Conservation (phyloP, 2,329 filamentous ascomycete genomes). For the Calonectria henricotiae region DNA sequence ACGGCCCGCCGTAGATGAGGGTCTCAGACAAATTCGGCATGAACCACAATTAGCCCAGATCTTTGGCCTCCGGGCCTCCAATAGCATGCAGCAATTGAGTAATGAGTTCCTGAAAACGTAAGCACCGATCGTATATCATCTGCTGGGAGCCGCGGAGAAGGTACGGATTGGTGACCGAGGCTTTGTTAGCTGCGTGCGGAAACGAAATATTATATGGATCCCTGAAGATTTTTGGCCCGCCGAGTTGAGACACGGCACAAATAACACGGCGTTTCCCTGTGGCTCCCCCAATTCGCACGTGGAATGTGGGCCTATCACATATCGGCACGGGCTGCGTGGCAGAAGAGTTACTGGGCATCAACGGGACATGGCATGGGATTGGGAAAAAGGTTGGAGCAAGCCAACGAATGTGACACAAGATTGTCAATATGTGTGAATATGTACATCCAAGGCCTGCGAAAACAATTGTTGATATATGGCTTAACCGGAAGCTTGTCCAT, state of each 20-base stretch:
- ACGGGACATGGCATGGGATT: neutral
- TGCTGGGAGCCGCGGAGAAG: conserved; percentile 8
- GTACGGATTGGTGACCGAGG: conserved; percentile 22
- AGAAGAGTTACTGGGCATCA: neutral
- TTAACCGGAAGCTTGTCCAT: conserved; percentile 49
- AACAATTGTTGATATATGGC: conserved; percentile 46
- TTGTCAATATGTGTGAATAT: conserved; percentile 48
- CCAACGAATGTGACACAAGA: conserved; percentile 43
- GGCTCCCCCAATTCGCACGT: neutral
- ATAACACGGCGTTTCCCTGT: conserved; percentile 12
- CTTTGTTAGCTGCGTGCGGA: neutral
- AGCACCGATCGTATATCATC: neutral
- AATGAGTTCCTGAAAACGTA: conserved; percentile 11
- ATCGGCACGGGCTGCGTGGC: conserved; percentile 15
- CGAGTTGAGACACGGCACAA: conserved; percentile 7
- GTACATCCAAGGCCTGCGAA: conserved; percentile 51
- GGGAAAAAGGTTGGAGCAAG: conserved; percentile 27
- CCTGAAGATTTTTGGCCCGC: conserved; percentile 17
- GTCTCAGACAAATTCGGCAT: conserved; percentile 8
- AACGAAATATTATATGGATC: conserved; percentile 22
- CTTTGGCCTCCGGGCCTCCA: neutral
- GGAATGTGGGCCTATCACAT: conserved; percentile 14
- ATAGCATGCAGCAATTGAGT: conserved; percentile 7
- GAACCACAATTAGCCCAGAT: conserved; percentile 1
- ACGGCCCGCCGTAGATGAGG: conserved; percentile 15